A percentile compares a stretch with the other conserved stretches of the same genome.
phyloP scores from a whole-genome alignment of 345 rosid genomes.

The Gossypium rotundifolium region DNA sequence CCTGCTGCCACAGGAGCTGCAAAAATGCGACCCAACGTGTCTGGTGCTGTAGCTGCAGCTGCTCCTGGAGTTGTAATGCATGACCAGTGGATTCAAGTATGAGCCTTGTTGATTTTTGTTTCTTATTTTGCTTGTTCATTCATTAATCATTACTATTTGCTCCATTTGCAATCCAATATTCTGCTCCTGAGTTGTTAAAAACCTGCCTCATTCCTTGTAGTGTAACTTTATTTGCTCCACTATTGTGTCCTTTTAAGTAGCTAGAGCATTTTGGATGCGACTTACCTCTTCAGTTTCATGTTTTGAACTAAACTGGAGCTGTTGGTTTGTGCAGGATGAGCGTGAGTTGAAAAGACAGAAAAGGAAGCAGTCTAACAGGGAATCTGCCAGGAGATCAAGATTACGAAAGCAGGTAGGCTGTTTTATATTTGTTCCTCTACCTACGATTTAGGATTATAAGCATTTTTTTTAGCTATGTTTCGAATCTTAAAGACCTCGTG shows the following conservation, averaged over 20 bases:
- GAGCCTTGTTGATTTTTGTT: conserved; percentile 1
- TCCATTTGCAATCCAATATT: not conserved
- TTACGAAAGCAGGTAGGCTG: conserved; percentile 81
- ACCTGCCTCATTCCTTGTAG: not conserved
- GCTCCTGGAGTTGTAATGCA: conserved; percentile 29
- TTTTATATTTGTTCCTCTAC: not conserved
- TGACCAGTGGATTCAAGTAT: conserved; percentile 65
- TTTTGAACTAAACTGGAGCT: conserved; percentile 1
- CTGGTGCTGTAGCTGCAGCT: conserved; percentile 29
- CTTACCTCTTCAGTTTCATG: not conserved
- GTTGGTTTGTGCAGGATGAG: conserved; percentile 56
- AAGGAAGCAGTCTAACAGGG: conserved; percentile 95
- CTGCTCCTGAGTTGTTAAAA: not conserved
- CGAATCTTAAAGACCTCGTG: not conserved
- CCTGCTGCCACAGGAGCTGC: conserved; percentile 50
- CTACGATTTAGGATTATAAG: not conserved
- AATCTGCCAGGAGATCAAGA: conserved; percentile 96
- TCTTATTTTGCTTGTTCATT: not conserved
- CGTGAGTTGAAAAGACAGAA: conserved; percentile 89
- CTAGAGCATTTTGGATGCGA: not conserved
- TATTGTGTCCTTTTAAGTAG: not conserved
- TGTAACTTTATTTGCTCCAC: not conserved
- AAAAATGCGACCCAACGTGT: conserved; percentile 45
- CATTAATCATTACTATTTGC: not conserved
- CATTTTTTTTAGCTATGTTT: not conserved